Evolutionary conservation across 192 early-diverging fungal species (phyloP).

Genomic region (Backusella australiensis): DNA sequence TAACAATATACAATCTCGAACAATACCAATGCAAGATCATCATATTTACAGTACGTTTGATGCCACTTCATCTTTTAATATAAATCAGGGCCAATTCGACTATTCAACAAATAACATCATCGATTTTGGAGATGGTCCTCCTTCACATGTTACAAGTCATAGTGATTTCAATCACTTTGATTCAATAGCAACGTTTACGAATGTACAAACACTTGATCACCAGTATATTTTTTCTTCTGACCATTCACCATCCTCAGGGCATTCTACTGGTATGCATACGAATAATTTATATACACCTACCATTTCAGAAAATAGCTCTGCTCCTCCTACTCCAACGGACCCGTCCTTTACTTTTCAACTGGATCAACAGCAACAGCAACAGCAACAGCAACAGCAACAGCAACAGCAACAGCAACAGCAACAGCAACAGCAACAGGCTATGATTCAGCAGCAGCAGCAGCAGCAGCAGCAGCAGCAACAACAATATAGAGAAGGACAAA

Average conservation of each 20-base stretch:
- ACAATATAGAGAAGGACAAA: neutral
- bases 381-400: neutral
- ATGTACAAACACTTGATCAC: neutral
- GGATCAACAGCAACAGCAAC: neutral
- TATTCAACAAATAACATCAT: neutral
- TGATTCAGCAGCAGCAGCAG: neutral
- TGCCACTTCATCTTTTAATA: neutral
- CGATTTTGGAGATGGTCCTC: neutral
- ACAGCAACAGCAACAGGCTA: neutral
- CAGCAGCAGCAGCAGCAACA: neutral
- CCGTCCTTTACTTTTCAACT: neutral
- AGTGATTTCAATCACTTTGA: neutral
- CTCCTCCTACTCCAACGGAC: neutral
- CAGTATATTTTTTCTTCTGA: neutral
- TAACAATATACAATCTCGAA: neutral
- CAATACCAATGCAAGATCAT: neutral
- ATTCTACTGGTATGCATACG: neutral
- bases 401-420: neutral
- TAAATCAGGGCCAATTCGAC: neutral
- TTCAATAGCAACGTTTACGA: neutral
- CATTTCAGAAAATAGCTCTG: neutral
- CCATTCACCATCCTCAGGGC: neutral
- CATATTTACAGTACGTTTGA: neutral
- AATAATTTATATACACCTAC: slow-evolving; percentile 1
- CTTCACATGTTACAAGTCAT: neutral